Conservation (phyloP, 768 basidiomycete species). For the Amanita subjunquillea region DNA sequence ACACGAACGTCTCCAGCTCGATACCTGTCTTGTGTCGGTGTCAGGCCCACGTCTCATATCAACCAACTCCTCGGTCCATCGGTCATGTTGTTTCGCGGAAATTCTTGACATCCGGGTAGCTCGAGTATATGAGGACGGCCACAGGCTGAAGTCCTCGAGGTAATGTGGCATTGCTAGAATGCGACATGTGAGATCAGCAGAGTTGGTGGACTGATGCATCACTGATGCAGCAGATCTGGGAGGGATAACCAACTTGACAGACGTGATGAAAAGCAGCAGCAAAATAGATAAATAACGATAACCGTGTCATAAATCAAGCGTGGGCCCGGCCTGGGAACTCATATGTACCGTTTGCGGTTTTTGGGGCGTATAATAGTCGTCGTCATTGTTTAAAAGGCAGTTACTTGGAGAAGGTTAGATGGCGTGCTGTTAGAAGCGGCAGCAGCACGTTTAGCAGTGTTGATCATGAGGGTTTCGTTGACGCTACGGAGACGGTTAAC, state of each 20-base stretch:
- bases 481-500: slow-evolving; percentile 74
- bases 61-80: slow-evolving; percentile 43
- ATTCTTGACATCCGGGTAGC: slow-evolving; percentile 19
- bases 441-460: slow-evolving; percentile 53
- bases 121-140: slow-evolving; percentile 21
- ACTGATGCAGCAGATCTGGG: slow-evolving; percentile 24
- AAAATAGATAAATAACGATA: slow-evolving; percentile 32
- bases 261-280: slow-evolving; percentile 25
- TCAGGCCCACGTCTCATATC: slow-evolving; percentile 44
- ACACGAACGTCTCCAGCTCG: slow-evolving; percentile 44
- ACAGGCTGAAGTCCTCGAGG: slow-evolving; percentile 23
- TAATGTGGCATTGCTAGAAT: slow-evolving; percentile 50
- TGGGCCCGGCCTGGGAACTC: slow-evolving; percentile 43
- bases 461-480: slow-evolving; percentile 85
- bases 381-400: not conserved
- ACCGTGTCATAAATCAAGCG: slow-evolving; percentile 47
- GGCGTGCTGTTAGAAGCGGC: slow-evolving; percentile 30
- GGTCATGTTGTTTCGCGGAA: slow-evolving; percentile 28
- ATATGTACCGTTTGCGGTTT: slow-evolving; percentile 20
- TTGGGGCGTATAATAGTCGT: slow-evolving; percentile 4
- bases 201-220: slow-evolving; percentile 18
- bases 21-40: slow-evolving; percentile 62
- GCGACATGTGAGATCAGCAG: slow-evolving; percentile 16
- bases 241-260: slow-evolving; percentile 19
- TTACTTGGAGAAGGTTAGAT: slow-evolving; percentile 13